Evolutionary conservation across 805 yeast genomes (phyloP).

Genomic region (Cyberlindnera sargentensis): DNA sequence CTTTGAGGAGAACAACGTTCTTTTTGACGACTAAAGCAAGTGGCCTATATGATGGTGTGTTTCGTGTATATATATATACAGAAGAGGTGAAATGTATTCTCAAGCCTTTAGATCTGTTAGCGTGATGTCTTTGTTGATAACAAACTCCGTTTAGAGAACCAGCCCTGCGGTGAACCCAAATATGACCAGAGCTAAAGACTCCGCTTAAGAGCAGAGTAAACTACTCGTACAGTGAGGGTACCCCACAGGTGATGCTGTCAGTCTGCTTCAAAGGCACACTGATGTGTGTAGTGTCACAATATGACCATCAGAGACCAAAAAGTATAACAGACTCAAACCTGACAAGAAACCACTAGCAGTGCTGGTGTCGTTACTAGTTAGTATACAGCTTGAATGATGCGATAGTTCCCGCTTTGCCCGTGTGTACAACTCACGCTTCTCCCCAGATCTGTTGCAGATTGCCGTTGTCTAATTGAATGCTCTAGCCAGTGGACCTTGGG

Average conservation of each 20-base stretch:
- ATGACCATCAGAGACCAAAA: not conserved
- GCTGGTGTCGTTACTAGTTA: too few species aligned
- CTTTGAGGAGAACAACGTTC: constrained; percentile 69
- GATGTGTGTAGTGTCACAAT: not conserved
- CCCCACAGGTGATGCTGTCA: not conserved
- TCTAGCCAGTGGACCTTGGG: too few species aligned
- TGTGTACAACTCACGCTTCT: too few species aligned
- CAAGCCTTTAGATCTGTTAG: constrained; percentile 36
- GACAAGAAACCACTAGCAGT: too few species aligned
- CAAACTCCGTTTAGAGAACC: constrained; percentile 32
- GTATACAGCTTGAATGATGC: too few species aligned
- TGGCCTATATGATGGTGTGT: not conserved
- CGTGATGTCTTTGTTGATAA: constrained; percentile 17
- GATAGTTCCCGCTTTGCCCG: too few species aligned
- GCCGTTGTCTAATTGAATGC: too few species aligned
- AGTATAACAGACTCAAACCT: constrained; percentile 1
- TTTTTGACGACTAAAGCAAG: constrained; percentile 59
- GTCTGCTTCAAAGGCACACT: constrained; percentile 3
- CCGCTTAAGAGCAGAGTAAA: too few species aligned
- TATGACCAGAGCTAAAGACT: not conserved
- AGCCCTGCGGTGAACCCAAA: not conserved
- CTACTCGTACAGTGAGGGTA: too few species aligned
- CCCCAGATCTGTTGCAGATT: too few species aligned
- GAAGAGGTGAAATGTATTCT: constrained; percentile 23
- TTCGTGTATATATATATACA: constrained; percentile 1